Evolutionary conservation across 108 stramenopile species (phyloP).

Genomic region (Bacterosira constricta): DNA sequence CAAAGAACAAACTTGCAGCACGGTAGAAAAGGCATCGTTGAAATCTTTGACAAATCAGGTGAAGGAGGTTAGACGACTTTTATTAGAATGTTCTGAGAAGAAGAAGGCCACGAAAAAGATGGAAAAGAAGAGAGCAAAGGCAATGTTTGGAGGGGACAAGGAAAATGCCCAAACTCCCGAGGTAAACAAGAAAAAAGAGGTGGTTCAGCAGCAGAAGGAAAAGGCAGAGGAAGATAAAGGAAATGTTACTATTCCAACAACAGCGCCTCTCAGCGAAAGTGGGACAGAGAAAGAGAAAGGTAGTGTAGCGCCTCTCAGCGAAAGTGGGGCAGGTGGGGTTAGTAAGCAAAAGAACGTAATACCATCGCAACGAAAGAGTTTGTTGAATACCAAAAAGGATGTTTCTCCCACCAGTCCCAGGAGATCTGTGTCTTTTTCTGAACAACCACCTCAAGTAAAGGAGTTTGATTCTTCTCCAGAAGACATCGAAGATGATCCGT

Average conservation of each 20-base stretch:
- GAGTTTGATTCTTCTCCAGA: slow-evolving; percentile 32
- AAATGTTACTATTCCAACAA: no score
- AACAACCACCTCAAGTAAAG: slow-evolving; percentile 34
- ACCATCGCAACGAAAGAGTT: neutral
- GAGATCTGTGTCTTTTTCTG: slow-evolving; percentile 39
- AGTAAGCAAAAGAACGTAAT: no score
- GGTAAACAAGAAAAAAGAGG: no score
- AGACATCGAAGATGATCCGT: slow-evolving; percentile 36
- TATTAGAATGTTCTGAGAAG: slow-evolving; percentile 40
- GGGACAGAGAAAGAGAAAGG: no score
- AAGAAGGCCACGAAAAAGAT: slow-evolving; percentile 42
- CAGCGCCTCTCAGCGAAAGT: no score
- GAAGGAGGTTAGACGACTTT: slow-evolving; percentile 65
- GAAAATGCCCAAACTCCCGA: slow-evolving; percentile 5
- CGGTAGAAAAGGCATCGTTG: slow-evolving; percentile 37
- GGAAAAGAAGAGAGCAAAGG: slow-evolving; percentile 67
- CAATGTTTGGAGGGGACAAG: slow-evolving; percentile 65
- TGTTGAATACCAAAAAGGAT: slow-evolving; percentile 3
- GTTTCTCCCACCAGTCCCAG: neutral
- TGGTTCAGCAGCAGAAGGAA: neutral
- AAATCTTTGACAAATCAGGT: slow-evolving; percentile 53
- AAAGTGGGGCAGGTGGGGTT: no score
- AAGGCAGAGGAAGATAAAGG: neutral
- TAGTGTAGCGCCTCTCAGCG: no score
- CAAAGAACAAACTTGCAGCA: neutral